These are phyloP conservation scores for Leccinum solheimii DNA, from an alignment of 1,284 basidiomycete genomes.

Conservation along the genomic window DNA sequence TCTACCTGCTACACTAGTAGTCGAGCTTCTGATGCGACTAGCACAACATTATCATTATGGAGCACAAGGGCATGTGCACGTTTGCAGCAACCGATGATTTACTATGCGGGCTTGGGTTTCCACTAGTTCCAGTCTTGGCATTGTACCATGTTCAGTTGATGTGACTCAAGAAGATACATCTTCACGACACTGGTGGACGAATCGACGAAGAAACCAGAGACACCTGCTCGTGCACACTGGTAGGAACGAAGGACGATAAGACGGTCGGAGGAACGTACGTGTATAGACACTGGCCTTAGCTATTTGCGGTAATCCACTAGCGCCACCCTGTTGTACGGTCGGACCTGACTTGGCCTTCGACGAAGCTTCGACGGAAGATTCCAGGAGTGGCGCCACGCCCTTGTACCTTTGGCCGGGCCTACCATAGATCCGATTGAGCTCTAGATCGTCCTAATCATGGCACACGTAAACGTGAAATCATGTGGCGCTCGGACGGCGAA, in stretches of 20 bases:
- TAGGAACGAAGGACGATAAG: too few species aligned
- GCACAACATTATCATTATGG: too few species aligned
- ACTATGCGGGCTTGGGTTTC: neutral
- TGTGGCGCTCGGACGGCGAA: neutral
- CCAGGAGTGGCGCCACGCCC: neutral
- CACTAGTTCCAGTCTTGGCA: neutral
- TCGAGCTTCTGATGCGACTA: too few species aligned
- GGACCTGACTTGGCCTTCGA: neutral
- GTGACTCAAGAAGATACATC: neutral
- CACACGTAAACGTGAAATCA: neutral
- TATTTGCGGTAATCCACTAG: neutral
- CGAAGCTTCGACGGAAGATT: neutral
- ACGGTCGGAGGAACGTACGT: neutral
- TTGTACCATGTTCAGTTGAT: neutral
- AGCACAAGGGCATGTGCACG: neutral
- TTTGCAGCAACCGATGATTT: neutral
- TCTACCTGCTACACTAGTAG: too few species aligned
- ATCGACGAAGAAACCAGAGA: neutral
- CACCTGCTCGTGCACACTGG: too few species aligned
- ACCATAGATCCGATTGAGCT: too few species aligned
- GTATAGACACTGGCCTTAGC: neutral
- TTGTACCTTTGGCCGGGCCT: neutral
- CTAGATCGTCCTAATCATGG: neutral
- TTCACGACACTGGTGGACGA: neutral
- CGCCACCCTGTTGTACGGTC: neutral